Conservation (phyloP, 768 basidiomycete genomes). For the Lanmaoa pseudosensibilis region DNA sequence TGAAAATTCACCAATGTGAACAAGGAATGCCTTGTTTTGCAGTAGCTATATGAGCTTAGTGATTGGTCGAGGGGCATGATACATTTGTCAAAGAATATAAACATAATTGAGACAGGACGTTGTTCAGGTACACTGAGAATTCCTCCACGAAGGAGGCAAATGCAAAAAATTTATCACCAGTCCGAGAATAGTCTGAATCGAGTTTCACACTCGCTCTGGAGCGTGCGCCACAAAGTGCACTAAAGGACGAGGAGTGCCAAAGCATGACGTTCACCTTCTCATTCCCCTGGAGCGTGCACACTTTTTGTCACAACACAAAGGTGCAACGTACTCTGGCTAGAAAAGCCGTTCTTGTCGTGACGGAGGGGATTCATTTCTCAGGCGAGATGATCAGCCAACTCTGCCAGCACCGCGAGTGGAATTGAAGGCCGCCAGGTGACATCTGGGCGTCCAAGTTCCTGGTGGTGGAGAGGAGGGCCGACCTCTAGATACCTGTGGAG, state of each 20-base stretch:
- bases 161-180: conserved; percentile 24
- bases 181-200: conserved; percentile 35
- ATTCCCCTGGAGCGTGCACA: conserved; percentile 16
- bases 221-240: conserved; percentile 30
- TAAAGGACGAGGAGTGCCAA: conserved; percentile 22
- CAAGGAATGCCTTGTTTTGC: no score
- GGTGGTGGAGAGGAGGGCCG: no score
- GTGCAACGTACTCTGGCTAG: not conserved
- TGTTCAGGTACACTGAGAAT: not conserved
- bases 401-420: not conserved
- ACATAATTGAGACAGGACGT: no score
- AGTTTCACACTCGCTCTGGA: conserved; percentile 22
- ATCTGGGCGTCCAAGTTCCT: not conserved
- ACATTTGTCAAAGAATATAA: no score
- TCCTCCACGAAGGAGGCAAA: conserved; percentile 13
- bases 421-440: not conserved
- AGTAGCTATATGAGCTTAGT: no score
- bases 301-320: not conserved
- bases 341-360: not conserved
- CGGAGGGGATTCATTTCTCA: no score
- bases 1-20: no score
- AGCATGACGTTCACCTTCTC: conserved; percentile 14
- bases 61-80: no score
- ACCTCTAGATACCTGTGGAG: fast-evolving
- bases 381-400: not conserved